Evolutionary conservation across 2,329 filamentous ascomycete genomes (phyloP), one percentile per base, ranked within the genome.

Genomic region (Fusarium praegraminearum): DNA sequence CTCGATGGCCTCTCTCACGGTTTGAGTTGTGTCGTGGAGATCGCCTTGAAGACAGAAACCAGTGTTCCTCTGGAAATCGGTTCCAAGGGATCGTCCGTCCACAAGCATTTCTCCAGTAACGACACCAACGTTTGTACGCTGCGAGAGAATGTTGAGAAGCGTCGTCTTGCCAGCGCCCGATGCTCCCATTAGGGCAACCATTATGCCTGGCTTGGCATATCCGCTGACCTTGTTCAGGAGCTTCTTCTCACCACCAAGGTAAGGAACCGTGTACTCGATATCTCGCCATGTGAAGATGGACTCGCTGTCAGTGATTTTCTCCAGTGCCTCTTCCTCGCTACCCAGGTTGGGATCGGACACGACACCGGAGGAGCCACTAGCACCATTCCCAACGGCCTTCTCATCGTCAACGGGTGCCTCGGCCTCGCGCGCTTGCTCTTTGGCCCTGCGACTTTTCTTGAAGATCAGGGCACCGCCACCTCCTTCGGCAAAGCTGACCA

Each of bases 151-250:
- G 78, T 96, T 94, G 20, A 97, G 83, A 0, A 97, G 82, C 0
- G 93, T 96, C 0, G 92, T 94, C 80, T 97, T 97, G 15, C 93
- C 93, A 11, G 93, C 93, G 44, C 92, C 92, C 6, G 89, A 93
- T 3, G 91, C 91, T 56, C 93, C 93, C 84, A 96, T 93, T 2
- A 97, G 82, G 1, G 93, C 93, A 44, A 93, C 89, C 86, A 97
- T 90, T 20, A 91, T 80, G 20, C 93, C 93, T 1, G 93, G 93
- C 74, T 93, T 94, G 2, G 89, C 92, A 71, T 92, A 95, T 2
- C 93, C 93, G 60, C 85, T 90, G 62, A 96, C 87, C 7, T 89
- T 75, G 58, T 77, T 74, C 13, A 78, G 73, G 1, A 82, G 73
- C 36, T 75, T 71, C 53, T 76, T 77, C 24, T 78, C 74, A 1